Evolutionary conservation across 768 basidiomycete species (phyloP).

Genomic region (Paxillus rubicundulus): DNA sequence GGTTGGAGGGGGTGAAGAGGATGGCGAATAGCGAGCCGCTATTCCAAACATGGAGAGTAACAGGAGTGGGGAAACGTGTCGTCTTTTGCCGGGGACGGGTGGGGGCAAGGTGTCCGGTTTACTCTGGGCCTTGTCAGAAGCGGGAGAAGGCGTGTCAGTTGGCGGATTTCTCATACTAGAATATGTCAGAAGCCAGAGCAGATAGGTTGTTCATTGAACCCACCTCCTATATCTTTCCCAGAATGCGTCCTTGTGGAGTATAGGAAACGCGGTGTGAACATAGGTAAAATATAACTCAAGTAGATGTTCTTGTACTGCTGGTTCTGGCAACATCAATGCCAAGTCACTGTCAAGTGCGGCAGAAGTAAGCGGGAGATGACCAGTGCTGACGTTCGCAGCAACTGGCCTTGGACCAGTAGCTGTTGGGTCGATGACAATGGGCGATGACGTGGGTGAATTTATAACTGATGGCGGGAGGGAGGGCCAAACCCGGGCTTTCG

Average conservation of each 20-base stretch:
- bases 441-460: slow-evolving; percentile 20
- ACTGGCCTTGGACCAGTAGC: slow-evolving; percentile 5
- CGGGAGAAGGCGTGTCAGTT: slow-evolving; percentile 33
- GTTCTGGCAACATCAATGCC: slow-evolving; percentile 51
- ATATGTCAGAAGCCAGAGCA: background rate
- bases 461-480: slow-evolving; percentile 38
- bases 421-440: slow-evolving; percentile 3
- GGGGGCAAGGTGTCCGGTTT: slow-evolving; percentile 26
- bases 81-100: slow-evolving; percentile 40
- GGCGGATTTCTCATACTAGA: slow-evolving; percentile 25
- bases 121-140: slow-evolving; percentile 16
- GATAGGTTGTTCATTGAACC: background rate
- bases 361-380: slow-evolving; percentile 19
- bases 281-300: slow-evolving; percentile 77
- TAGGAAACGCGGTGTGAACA: slow-evolving; percentile 76
- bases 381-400: slow-evolving; percentile 3
- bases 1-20: slow-evolving; percentile 23
- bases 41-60: slow-evolving; percentile 83
- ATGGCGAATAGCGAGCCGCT: slow-evolving; percentile 65
- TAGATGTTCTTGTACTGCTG: slow-evolving; percentile 60
- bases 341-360: slow-evolving; percentile 36
- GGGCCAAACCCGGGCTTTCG: slow-evolving; percentile 89
- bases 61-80: slow-evolving; percentile 60
- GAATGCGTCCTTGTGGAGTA: slow-evolving; percentile 71
- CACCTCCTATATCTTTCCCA: slow-evolving; percentile 54